phyloP scores from a whole-genome alignment of 306 rosid species.

The Spatholobus suberectus region DNA sequence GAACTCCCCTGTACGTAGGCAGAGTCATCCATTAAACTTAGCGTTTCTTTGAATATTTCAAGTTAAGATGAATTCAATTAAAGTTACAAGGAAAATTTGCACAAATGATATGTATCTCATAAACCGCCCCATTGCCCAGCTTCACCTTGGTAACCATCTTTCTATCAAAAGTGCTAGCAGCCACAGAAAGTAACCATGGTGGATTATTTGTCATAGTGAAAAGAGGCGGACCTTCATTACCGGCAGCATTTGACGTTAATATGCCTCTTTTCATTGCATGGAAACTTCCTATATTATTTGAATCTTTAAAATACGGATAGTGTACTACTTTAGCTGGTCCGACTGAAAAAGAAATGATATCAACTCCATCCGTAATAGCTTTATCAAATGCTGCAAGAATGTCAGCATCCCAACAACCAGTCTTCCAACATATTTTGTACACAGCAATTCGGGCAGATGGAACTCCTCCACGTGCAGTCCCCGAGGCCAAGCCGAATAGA shows the following conservation, averaged over 20 bases:
- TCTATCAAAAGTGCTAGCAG: slow-evolving; percentile 58
- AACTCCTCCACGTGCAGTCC: slow-evolving; percentile 51
- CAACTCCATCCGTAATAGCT: slow-evolving; percentile 65
- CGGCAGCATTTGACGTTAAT: slow-evolving; percentile 45
- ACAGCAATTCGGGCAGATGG: slow-evolving; percentile 50
- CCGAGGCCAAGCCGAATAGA: slow-evolving; percentile 40
- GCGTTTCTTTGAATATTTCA: neutral
- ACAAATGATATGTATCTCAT: slow-evolving; percentile 45
- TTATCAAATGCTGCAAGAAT: slow-evolving; percentile 54
- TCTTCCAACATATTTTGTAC: slow-evolving; percentile 37
- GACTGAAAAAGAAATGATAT: slow-evolving; percentile 47
- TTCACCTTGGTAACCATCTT: slow-evolving; percentile 47
- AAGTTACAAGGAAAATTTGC: neutral
- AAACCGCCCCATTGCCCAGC: slow-evolving; percentile 43
- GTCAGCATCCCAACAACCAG: neutral
- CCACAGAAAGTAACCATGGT: slow-evolving; percentile 68
- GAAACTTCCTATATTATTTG: slow-evolving; percentile 55
- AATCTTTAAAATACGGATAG: neutral
- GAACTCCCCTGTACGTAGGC: slow-evolving; percentile 48
- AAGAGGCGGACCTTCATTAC: slow-evolving; percentile 42
- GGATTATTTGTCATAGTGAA: slow-evolving; percentile 35
- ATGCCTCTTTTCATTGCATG: slow-evolving; percentile 62
- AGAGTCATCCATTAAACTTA: neutral
- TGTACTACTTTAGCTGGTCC: neutral
- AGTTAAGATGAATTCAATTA: neutral